Conservation (phyloP, 2,329 filamentous ascomycete species). For the Microdochium paspali region DNA sequence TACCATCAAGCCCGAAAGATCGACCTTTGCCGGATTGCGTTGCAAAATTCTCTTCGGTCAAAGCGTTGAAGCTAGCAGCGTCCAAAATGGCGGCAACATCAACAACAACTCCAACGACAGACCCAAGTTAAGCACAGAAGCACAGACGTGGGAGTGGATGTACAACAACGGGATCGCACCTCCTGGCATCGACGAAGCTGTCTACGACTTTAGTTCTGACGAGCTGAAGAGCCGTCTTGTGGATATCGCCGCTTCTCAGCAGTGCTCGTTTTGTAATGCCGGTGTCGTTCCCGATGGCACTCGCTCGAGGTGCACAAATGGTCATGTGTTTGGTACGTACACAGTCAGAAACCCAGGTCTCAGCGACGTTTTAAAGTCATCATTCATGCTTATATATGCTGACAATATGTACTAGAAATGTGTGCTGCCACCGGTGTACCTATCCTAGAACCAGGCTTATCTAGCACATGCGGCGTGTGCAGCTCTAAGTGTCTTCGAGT, state of each 20-base stretch:
- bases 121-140: constrained; percentile 40
- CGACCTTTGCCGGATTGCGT: constrained; percentile 23
- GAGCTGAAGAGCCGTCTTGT: constrained; percentile 27
- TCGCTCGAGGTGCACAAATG: constrained; percentile 27
- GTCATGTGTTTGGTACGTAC: constrained; percentile 26
- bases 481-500: constrained; percentile 38
- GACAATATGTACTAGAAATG: constrained; percentile 23
- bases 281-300: constrained; percentile 20
- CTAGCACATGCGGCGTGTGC: constrained; percentile 45
- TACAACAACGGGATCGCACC: constrained; percentile 42
- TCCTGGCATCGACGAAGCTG: constrained; percentile 21
- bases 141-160: constrained; percentile 47
- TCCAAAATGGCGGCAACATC: no score
- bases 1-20: constrained; percentile 36
- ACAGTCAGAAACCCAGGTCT: no score
- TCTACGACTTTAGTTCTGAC: constrained; percentile 2
- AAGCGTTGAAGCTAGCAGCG: constrained; percentile 18
- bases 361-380: no score
- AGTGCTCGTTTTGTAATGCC: constrained; percentile 37
- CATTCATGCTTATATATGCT: background rate
- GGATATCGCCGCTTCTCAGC: constrained; percentile 22
- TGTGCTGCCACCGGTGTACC: constrained; percentile 45
- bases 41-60: constrained; percentile 27
- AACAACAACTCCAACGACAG: constrained; percentile 2
- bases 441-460: constrained; percentile 43